Conservation (phyloP, 306 rosid species). For the Medicago truncatula region MtrunA17r5.0-ANR NC_053049.1:20236001-20236500, state of each 20-base stretch:
- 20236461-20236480: slow-evolving; percentile 22
- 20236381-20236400: slow-evolving; percentile 13
- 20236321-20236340: slow-evolving; percentile 32
- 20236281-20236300: slow-evolving; percentile 50
- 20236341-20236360: slow-evolving; percentile 19
- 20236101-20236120: slow-evolving; percentile 56
- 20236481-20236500: slow-evolving; percentile 53
- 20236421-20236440: not conserved
- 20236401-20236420: not conserved
- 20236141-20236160: slow-evolving; percentile 45
- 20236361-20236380: slow-evolving; percentile 3
- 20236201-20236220: slow-evolving; percentile 51
- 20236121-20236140: slow-evolving; percentile 51
- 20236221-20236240: slow-evolving; percentile 61
- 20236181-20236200: slow-evolving; percentile 47
- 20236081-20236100: slow-evolving; percentile 69
- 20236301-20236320: slow-evolving; percentile 29
- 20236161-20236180: slow-evolving; percentile 47
- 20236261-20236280: slow-evolving; percentile 78
- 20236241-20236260: slow-evolving; percentile 68
- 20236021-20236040: slow-evolving; percentile 29
- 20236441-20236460: slow-evolving; percentile 25
- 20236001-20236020: slow-evolving; percentile 5
- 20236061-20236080: slow-evolving; percentile 35
- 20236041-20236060: slow-evolving; percentile 14